phyloP scores from a whole-genome alignment of 2,329 filamentous ascomycete genomes.

The Hymenoscyphus albidus region DNA sequence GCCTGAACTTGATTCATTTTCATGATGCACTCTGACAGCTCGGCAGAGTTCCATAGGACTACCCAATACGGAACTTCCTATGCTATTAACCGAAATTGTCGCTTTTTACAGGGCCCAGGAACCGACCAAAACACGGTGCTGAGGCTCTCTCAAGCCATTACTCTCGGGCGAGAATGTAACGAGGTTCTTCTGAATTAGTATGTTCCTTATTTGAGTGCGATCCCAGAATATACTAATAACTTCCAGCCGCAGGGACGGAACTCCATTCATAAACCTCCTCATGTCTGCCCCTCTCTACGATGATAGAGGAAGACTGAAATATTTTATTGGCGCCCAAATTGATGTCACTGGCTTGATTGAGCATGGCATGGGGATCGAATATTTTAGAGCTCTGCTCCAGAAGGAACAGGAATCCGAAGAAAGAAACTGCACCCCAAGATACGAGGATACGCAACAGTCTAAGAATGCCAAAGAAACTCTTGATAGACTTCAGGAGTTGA shows the following conservation, averaged over 20 bases:
- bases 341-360: conserved; percentile 58
- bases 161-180: conserved; percentile 61
- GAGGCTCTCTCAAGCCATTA: conserved; percentile 58
- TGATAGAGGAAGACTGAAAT: conserved; percentile 55
- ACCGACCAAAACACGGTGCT: conserved; percentile 59
- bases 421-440: neutral
- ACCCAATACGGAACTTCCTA: conserved; percentile 72
- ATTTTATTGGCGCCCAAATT: conserved; percentile 62
- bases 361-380: conserved; percentile 56
- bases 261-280: conserved; percentile 62
- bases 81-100: conserved; percentile 69
- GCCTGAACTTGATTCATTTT: neutral
- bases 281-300: conserved; percentile 61
- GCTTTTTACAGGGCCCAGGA: conserved; percentile 70
- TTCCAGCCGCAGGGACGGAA: conserved; percentile 53
- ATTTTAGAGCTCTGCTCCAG: conserved; percentile 45
- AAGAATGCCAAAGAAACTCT: conserved; percentile 36
- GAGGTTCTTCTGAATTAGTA: conserved; percentile 69
- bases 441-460: neutral
- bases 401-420: conserved; percentile 22
- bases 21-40: conserved; percentile 2
- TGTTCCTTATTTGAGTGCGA: neutral
- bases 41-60: conserved; percentile 63
- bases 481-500: conserved; percentile 59
- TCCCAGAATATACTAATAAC: neutral